Evolutionary conservation across 1,139 yeast genomes (phyloP), one percentile per base, ranked within the genome.

Genomic region (Magnusiomyces magnusii): DNA sequence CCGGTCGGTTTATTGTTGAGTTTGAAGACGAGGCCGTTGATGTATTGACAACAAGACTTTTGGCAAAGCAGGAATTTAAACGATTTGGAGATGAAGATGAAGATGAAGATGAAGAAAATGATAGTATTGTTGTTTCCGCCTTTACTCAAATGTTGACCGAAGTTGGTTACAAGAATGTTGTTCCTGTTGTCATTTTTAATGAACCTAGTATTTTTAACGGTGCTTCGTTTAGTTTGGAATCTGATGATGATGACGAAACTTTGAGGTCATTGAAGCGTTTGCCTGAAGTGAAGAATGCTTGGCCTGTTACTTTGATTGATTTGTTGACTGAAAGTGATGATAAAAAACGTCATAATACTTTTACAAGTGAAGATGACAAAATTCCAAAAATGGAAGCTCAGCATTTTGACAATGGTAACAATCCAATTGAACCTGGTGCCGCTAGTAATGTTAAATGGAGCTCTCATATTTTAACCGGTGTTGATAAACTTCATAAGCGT

Each of bases 401-500:
- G 62, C 54, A 17, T 3, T 17, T 57, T 58, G 9, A 63, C 65
- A n/a, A n/a, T n/a, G n/a, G n/a, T n/a, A n/a, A n/a, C n/a, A n/a
- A n/a, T n/a, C n/a, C n/a, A n/a, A n/a, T n/a, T n/a, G n/a, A n/a
- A n/a, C n/a, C n/a, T n/a, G n/a, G n/a, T n/a, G n/a, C 36, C 36
- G 13, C 36, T 41, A 41, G 7, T 41, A 24, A 47, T 25, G 36
- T 42, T 31, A n/a, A 15, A 17, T 63, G 65, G 64, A 58, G 61
- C 47, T 61, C 64, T 21, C 65, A 63, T 55, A 17, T 3, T 17
- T 57, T 58, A 9, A 63, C 65, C 25, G 65, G 65, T 47, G 65
- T 63, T 28, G 56, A 60, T 25, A 27, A 50, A n/a, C 50, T 63
- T 19, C 65, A 63, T 28, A 52, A 53, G 1, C 60, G 58, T 31